These are phyloP conservation scores for Trifolium repens DNA, from an alignment of 306 rosid genomes.

Conservation along the genomic window DNA sequence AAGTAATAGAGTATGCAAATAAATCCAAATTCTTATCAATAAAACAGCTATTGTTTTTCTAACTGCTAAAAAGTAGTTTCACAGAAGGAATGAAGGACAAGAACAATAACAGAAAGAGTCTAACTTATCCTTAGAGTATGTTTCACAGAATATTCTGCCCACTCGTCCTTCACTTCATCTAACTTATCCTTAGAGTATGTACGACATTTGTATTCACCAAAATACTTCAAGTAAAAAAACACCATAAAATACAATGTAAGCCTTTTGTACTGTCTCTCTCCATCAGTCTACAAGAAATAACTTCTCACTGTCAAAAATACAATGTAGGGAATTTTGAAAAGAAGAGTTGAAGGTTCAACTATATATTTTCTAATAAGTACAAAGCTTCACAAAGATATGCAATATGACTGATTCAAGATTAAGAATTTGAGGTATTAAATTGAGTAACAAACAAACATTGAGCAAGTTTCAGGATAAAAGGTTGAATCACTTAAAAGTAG, in stretches of 20 bases:
- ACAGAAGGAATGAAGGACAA: slow-evolving; percentile 2
- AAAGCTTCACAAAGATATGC: background rate
- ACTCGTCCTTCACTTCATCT: too few species aligned
- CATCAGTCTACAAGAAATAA: slow-evolving; percentile 58
- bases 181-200: too few species aligned
- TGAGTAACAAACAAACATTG: too few species aligned
- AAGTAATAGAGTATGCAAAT: background rate
- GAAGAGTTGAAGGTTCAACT: too few species aligned
- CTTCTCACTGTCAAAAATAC: slow-evolving; percentile 1
- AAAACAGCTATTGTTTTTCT: slow-evolving; percentile 1
- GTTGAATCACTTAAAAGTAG: slow-evolving; percentile 29
- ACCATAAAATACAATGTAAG: too few species aligned
- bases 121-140: too few species aligned
- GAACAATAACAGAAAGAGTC: background rate
- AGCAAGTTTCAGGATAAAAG: slow-evolving; percentile 18
- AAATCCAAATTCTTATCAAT: slow-evolving; percentile 7
- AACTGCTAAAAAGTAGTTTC: slow-evolving; percentile 14
- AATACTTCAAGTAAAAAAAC: too few species aligned
- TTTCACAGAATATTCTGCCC: too few species aligned
- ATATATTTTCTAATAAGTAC: too few species aligned
- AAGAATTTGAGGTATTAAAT: slow-evolving; percentile 35
- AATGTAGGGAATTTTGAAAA: too few species aligned
- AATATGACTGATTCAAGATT: slow-evolving; percentile 1
- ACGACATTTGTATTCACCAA: too few species aligned
- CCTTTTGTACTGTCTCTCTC: slow-evolving; percentile 63